These are phyloP conservation scores for Spathaspora arborariae DNA, from an alignment of 805 yeast genomes.

Conservation along the genomic window DNA sequence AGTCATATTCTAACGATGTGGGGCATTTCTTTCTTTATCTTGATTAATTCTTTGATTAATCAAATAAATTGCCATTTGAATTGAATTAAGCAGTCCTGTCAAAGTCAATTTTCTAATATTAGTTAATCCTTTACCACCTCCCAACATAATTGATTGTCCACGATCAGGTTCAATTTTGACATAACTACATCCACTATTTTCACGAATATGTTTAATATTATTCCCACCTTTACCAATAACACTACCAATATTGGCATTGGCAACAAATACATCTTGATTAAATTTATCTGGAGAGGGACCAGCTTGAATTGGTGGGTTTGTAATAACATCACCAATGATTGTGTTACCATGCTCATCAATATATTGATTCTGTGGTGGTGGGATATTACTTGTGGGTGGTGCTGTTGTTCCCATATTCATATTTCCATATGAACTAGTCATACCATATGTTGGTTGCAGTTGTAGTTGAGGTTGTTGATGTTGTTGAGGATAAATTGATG, in stretches of 20 bases:
- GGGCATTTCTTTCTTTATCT: constrained; percentile 51
- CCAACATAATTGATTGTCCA: constrained; percentile 46
- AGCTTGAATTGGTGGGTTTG: constrained; percentile 33
- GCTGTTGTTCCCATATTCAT: neutral
- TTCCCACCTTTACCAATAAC: constrained; percentile 86
- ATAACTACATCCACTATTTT: constrained; percentile 65
- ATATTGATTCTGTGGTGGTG: constrained; percentile 33
- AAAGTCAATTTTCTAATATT: constrained; percentile 57
- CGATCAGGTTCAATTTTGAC: constrained; percentile 66
- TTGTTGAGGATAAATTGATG: constrained; percentile 31
- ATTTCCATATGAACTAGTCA: neutral
- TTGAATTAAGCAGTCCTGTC: constrained; percentile 62
- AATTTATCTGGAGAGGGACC: constrained; percentile 43
- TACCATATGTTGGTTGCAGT: neutral
- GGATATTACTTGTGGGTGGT: constrained; percentile 18
- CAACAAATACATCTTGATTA: constrained; percentile 70
- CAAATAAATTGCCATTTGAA: constrained; percentile 68
- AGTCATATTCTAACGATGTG: neutral
- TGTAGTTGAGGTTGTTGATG: constrained; percentile 12
- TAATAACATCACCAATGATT: constrained; percentile 41
- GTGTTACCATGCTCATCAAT: constrained; percentile 44
- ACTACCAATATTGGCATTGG: constrained; percentile 75
- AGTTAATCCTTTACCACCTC: constrained; percentile 41
- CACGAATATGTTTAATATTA: constrained; percentile 72
- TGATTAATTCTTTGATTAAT: constrained; percentile 69